Percentiles rank a stretch among this genome's conserved stretches.
Conservation (phyloP, 768 basidiomycete species). For the Leucosporidium yakuticum region DNA sequence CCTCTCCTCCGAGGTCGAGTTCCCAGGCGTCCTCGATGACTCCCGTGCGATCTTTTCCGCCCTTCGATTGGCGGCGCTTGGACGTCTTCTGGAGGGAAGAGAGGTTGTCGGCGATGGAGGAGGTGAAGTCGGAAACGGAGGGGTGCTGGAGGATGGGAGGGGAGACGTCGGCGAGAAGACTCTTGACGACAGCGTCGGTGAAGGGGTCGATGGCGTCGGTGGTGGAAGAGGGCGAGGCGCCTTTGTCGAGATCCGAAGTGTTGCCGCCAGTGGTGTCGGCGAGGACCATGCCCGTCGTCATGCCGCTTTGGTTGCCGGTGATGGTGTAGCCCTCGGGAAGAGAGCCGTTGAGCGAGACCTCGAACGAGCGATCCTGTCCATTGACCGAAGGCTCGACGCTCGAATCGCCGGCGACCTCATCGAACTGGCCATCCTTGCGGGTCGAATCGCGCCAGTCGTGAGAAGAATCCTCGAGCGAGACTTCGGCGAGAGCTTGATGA, state of each 20-base stretch:
- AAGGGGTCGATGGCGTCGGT: slow-evolving; percentile 48
- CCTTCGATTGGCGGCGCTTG: slow-evolving; percentile 42
- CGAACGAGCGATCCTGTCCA: slow-evolving; percentile 26
- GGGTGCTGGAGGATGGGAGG: slow-evolving; percentile 47
- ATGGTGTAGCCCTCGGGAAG: slow-evolving; percentile 44
- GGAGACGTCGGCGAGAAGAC: slow-evolving; percentile 55
- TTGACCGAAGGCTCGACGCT: slow-evolving; percentile 30
- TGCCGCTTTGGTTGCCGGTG: slow-evolving; percentile 38
- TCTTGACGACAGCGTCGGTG: slow-evolving; percentile 58
- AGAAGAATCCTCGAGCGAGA: neutral
- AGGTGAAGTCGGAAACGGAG: slow-evolving; percentile 42
- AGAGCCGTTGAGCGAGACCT: slow-evolving; percentile 9
- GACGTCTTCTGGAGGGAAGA: slow-evolving; percentile 68
- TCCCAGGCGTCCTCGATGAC: slow-evolving; percentile 46
- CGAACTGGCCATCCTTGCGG: slow-evolving; percentile 5
- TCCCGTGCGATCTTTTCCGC: slow-evolving; percentile 32
- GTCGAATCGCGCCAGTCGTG: slow-evolving; percentile 9
- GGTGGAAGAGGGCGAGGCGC: neutral
- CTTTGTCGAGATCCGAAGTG: slow-evolving; percentile 81
- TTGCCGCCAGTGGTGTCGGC: slow-evolving; percentile 9
- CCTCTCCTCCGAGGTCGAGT: slow-evolving; percentile 58
- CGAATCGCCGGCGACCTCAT: slow-evolving; percentile 3
- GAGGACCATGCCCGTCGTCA: slow-evolving; percentile 34
- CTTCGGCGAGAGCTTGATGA: neutral
- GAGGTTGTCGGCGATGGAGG: slow-evolving; percentile 51